Conservation (phyloP, 192 early-diverging fungal genomes). For the Coemansia sp. region DNA sequence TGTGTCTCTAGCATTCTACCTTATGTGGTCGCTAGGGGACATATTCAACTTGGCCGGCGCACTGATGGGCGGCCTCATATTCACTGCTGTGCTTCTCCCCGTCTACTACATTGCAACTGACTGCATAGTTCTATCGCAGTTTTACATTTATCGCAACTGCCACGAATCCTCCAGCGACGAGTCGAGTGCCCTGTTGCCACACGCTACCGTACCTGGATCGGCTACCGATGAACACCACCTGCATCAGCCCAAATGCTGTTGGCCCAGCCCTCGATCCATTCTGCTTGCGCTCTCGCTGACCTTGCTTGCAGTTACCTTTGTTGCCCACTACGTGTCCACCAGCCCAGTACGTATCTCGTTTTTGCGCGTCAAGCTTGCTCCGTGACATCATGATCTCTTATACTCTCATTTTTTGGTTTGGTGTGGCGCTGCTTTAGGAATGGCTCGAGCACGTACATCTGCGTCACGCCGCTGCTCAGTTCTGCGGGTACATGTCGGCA, state of each 20-base stretch:
- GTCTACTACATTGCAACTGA: slow-evolving; percentile 72
- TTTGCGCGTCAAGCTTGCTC: not conserved
- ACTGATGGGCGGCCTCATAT: slow-evolving; percentile 61
- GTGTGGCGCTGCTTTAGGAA: not conserved
- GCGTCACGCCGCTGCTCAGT: slow-evolving; percentile 52
- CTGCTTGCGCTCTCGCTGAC: not conserved
- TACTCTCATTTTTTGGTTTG: not conserved
- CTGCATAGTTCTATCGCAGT: slow-evolving; percentile 62
- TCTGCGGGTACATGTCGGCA: slow-evolving; percentile 72
- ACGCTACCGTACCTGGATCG: not conserved
- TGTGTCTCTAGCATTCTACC: slow-evolving; percentile 67
- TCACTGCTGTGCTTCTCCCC: slow-evolving; percentile 66
- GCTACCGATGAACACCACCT: not conserved
- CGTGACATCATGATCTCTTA: not conserved
- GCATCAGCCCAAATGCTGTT: not conserved
- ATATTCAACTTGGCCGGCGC: slow-evolving; percentile 68
- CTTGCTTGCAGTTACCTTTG: not conserved
- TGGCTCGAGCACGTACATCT: slow-evolving; percentile 17
- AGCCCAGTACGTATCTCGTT: not conserved
- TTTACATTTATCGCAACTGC: slow-evolving; percentile 55
- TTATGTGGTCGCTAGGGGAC: slow-evolving; percentile 79
- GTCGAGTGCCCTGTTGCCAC: slow-evolving; percentile 5
- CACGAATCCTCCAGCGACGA: slow-evolving; percentile 7
- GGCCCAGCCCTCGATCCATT: not conserved
- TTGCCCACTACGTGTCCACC: not conserved